Evolutionary conservation across 805 yeast species (phyloP), one percentile per base, ranked within the genome.

Genomic region (Tetrapisispora arboricola): DNA sequence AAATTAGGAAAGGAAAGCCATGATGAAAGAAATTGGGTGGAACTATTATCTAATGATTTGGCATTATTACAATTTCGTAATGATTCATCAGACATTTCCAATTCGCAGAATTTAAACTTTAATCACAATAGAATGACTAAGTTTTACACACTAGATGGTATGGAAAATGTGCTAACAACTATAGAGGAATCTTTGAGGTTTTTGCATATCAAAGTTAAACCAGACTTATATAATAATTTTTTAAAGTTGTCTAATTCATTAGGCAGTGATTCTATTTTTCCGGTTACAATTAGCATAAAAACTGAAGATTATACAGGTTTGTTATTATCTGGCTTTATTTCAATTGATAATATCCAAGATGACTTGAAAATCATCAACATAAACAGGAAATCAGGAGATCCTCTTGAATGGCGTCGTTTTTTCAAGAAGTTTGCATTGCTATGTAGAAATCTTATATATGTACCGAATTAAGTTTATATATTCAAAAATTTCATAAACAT

Each of bases 371-470:
- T 70, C 39, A 66, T 80, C 0, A 75, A 71, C 40, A 78, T 80
- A 49, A 57, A 70, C 28, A 75, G 75, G 48, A 63, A 70, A 3
- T 68, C 69, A 27, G 84, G 83, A 0, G 86, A 80, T 58, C 86
- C 87, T 0, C 54, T 80, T 31, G 87, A 80, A 55, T 80, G 87
- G 87, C 67, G 87, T 57, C 60, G 77, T 13, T 61, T 80, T 16
- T 80, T 81, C 60, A 76, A 77, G 51, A 67, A 68, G 36, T 66
- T 77, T 24, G 72, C 79, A 1, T 56, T 73, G 10, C 53, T 71
- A n/a, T 76, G 82, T 48, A 70, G 79, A 52, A 78, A 75, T 30
- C 68, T 73, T 4, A 76, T 76, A 11, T 71, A 67, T 41, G 58
- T 70, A 12, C 76, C 63, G 1, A 47, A 51, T 17, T 44, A 40